Percentiles rank a stretch among this genome's conserved stretches.
Evolutionary conservation across 495 filamentous ascomycete species (phyloP).

Genomic region (Aspergillus coremiiformis): DNA sequence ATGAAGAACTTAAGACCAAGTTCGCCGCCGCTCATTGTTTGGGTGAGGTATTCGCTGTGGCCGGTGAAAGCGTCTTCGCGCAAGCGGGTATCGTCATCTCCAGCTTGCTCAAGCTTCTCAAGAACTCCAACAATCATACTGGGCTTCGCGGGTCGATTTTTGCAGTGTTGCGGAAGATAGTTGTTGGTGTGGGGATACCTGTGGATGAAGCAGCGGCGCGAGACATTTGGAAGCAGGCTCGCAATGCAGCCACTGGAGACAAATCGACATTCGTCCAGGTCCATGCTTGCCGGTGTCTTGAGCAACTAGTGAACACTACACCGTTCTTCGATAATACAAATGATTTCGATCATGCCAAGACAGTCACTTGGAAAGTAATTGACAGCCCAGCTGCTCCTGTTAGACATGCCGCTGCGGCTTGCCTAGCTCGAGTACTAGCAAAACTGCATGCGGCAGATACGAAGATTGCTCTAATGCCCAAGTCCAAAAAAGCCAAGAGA

Average conservation of each 20-base stretch:
- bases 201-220: slow-evolving; percentile 79
- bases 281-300: slow-evolving; percentile 72
- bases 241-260: slow-evolving; percentile 67
- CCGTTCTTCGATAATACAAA: slow-evolving; percentile 79
- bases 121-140: slow-evolving; percentile 69
- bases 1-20: slow-evolving; percentile 66
- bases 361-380: slow-evolving; percentile 71
- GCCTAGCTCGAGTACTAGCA: slow-evolving; percentile 68
- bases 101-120: slow-evolving; percentile 69
- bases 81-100: slow-evolving; percentile 67
- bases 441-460: slow-evolving; percentile 67
- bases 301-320: slow-evolving; percentile 61
- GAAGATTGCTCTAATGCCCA: slow-evolving; percentile 47
- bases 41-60: slow-evolving; percentile 79
- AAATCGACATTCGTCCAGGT: slow-evolving; percentile 77
- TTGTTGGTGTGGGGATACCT: slow-evolving; percentile 61
- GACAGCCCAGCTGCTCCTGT: slow-evolving; percentile 69
- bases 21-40: slow-evolving; percentile 87
- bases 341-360: slow-evolving; percentile 83
- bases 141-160: slow-evolving; percentile 81
- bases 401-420: slow-evolving; percentile 80
- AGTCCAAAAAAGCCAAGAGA: slow-evolving; percentile 67
- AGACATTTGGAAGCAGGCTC: slow-evolving; percentile 88
- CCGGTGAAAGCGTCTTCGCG: slow-evolving; percentile 88
- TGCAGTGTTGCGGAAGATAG: slow-evolving; percentile 66